A percentile compares a stretch with the other conserved stretches of the same genome.
phyloP scores from a whole-genome alignment of 2,329 filamentous ascomycete genomes.

The Alternaria hordeiaustralica region DNA sequence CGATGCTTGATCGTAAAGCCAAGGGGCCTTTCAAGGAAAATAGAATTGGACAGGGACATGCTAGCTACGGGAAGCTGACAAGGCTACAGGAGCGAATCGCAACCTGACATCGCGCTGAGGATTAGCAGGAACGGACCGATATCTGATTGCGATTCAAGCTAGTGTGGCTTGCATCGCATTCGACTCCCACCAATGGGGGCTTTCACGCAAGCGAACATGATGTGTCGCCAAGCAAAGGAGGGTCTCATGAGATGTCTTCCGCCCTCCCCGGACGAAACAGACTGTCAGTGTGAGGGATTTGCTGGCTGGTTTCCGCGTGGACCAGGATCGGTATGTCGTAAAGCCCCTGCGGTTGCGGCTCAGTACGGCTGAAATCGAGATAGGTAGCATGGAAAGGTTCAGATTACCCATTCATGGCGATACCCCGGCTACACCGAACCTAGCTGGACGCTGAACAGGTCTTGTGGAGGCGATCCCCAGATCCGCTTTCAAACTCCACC shows the following conservation, averaged over 20 bases:
- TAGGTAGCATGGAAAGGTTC: neutral
- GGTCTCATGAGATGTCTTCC: neutral
- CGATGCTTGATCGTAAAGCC: neutral
- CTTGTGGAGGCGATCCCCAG: conserved; percentile 8
- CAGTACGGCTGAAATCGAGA: neutral
- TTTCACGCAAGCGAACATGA: neutral
- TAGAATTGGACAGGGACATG: neutral
- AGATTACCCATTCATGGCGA: neutral
- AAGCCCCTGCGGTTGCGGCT: neutral
- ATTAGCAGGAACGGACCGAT: neutral
- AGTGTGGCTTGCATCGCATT: neutral
- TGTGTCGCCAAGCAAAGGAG: neutral
- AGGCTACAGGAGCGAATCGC: neutral
- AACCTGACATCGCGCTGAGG: neutral
- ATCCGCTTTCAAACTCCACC: conserved; percentile 5
- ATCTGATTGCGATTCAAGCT: neutral
- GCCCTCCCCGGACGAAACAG: neutral
- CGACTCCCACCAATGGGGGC: neutral
- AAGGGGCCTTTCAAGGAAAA: neutral
- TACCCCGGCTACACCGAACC: neutral
- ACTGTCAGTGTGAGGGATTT: neutral
- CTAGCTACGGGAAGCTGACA: neutral
- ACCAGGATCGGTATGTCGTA: neutral
- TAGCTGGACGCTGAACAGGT: conserved; percentile 1
- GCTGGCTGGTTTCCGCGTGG: neutral